phyloP scores from a whole-genome alignment of 768 basidiomycete species.

The Suillus fuscotomentosus region DNA sequence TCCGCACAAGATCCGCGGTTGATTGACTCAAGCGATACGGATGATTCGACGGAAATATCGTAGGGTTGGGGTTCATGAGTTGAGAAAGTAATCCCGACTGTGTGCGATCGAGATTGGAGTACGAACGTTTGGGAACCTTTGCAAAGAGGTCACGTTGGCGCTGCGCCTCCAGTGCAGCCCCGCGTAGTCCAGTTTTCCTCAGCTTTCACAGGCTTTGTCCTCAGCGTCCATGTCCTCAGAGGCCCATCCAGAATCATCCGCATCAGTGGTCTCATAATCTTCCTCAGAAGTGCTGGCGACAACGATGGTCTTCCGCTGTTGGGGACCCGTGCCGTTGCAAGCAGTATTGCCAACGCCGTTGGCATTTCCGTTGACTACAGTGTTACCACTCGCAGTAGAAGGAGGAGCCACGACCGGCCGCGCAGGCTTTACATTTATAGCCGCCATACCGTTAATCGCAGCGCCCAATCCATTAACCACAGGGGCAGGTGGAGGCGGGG shows the following conservation, averaged over 20 bases:
- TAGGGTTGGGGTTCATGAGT: slow-evolving; percentile 71
- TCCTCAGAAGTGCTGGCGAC: slow-evolving; percentile 44
- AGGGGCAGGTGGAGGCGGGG: slow-evolving; percentile 17
- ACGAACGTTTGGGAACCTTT: slow-evolving; percentile 67
- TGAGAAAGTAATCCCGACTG: slow-evolving; percentile 61
- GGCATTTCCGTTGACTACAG: slow-evolving; percentile 10
- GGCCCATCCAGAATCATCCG: slow-evolving; percentile 60
- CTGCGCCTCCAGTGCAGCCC: slow-evolving; percentile 62
- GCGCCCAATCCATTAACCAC: slow-evolving; percentile 13
- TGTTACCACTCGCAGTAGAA: slow-evolving; percentile 11
- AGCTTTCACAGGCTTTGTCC: slow-evolving; percentile 31
- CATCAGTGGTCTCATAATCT: slow-evolving; percentile 55
- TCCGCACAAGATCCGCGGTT: slow-evolving; percentile 42
- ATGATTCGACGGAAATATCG: slow-evolving; percentile 55
- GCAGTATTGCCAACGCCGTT: slow-evolving; percentile 13
- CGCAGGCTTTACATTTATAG: slow-evolving; percentile 3
- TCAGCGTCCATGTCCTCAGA: slow-evolving; percentile 50
- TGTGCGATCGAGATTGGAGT: slow-evolving; percentile 54
- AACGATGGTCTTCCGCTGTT: slow-evolving; percentile 44
- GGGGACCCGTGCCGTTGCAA: slow-evolving; percentile 24
- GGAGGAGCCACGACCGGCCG: neutral
- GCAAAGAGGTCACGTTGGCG: slow-evolving; percentile 67
- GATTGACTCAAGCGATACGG: slow-evolving; percentile 55
- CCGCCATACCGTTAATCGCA: slow-evolving; percentile 4
- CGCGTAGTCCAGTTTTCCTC: slow-evolving; percentile 35